Percentiles rank a stretch among this genome's conserved stretches.
These are phyloP conservation scores for Klebsormidium nitens DNA, from an alignment of 139 green algal species.

Conservation along the genomic window DNA sequence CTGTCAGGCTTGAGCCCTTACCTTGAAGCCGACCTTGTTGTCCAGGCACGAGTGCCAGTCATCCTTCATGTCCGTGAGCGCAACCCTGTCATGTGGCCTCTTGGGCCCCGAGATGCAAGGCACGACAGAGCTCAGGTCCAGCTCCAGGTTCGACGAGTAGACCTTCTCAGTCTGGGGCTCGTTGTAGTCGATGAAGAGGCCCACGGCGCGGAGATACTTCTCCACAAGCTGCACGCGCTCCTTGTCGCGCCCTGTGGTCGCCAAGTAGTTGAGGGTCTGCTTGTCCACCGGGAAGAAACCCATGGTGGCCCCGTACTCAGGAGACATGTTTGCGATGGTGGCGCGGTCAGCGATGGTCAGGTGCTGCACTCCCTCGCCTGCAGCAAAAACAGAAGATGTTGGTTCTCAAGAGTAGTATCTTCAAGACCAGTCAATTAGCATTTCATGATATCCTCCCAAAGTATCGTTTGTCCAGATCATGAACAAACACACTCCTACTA, in stretches of 20 bases:
- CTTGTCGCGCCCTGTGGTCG: conserved; percentile 26
- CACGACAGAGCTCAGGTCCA: conserved; percentile 31
- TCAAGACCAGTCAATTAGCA: too few species aligned
- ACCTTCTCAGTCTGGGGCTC: conserved; percentile 24
- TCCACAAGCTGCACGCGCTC: conserved; percentile 33
- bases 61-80: conserved; percentile 32
- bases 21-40: conserved; percentile 45
- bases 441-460: too few species aligned
- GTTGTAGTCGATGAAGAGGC: conserved; percentile 38
- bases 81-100: conserved; percentile 41
- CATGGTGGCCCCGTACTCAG: conserved; percentile 46
- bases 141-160: conserved; percentile 29
- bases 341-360: conserved; percentile 41
- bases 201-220: conserved; percentile 36
- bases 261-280: conserved; percentile 31
- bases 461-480: too few species aligned
- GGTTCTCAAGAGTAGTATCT: too few species aligned
- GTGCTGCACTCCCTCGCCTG: conserved; percentile 38
- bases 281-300: conserved; percentile 46
- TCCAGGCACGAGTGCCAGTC: conserved; percentile 44
- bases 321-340: conserved; percentile 47
- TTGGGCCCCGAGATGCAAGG: conserved; percentile 42
- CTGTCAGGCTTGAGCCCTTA: too few species aligned
- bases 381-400: not conserved
- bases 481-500: too few species aligned